Base-by-base conservation (phyloP, 2,329 filamentous ascomycete species). In the Phialophora verrucosa region DNA sequence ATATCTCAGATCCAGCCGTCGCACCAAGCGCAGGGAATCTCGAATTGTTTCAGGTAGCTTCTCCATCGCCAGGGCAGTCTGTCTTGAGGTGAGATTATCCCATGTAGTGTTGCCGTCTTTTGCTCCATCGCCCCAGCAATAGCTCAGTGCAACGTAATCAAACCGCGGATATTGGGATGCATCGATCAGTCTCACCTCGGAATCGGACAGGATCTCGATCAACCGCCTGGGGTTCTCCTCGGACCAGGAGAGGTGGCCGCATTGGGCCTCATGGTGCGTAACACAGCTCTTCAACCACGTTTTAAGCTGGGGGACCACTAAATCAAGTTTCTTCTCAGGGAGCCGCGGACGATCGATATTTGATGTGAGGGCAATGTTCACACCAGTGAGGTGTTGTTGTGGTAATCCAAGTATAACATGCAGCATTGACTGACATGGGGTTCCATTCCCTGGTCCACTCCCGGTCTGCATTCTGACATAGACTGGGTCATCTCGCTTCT, bases 171-270 rank as follows among this genome's bases (percentile, higher is more conserved):
- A 29, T n/a, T 49, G 12, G 14, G 58, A 49, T n/a, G 58, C 31
- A 25, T 60, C 58, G 29, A 60, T 20, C 58, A 60, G 23, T n/a
- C 20, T 32, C 58, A 60, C 27, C 14, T 14, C 35, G n/a, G 58
- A 50, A 5, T 51, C 58, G 3, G 58, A 60, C 14, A 60, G 12
- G 20, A 60, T 50, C 27, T 60, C 27, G 11, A 60, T 49, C 27
- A 60, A 44, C n/a, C 58, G 58, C 17, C 58, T 20, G 7, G 58
- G 58, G 27, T 60, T 47, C 58, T 60, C 58, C 42, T 31, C 14
- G 29, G 58, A 51, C 27, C 42, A 49, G 8, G 58, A 50, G 4
- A 60, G 58, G 27, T 20, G 10, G 27, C 42, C 31, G 31, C 58
- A 60, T 17, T 53, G 50, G 1, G 23, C 50, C 25, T 60, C 10